Evolutionary conservation across 129 eudicot genomes (phyloP), one percentile per base, ranked within the genome.

Genomic region (Erigeron canadensis): DNA sequence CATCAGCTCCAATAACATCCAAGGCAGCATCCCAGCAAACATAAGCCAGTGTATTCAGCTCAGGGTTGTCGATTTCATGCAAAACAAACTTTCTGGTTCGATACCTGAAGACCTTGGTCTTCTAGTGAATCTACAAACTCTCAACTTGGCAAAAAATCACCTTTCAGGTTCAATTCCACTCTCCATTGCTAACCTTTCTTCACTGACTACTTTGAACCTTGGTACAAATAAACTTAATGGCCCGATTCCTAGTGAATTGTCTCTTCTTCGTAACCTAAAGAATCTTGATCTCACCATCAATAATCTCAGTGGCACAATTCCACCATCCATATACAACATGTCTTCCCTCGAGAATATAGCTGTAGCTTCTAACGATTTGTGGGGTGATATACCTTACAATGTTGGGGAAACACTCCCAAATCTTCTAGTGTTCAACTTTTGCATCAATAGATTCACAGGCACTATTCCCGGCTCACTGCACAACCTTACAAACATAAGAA

Each of bases 381-480:
- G 69, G 70, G 96, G 96, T 3, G 86, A 79, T 15, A 41, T 90
- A 67, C 96, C 96, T 47, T 60, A 75, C 39, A 67, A 87, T 46
- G 23, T 86, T 38, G 94, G 87, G 5, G 62, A 65, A 3, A 82
- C 83, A 28, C 84, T 87, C 56, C 88, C 94, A 0, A 87, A 87
- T 70, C 93, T 89, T 63, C 72, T 75, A n/a, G 73, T 47, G 8
- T 81, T 90, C 63, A 84, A 85, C 75, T 82, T 83, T 55, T 87
- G 91, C 81, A 18, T 87, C 71, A 90, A 90, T 39, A 83, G 80
- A 50, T 87, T 90, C 81, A 90, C 91, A 0, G 96, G 96, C 1
- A 83, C 77, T 0, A 90, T 90, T 65, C 96, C 94, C 0, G 86
- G 85, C 58, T 86, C 94, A 0, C 53, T 87, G 83, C 90, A 86